These are phyloP conservation scores for Trichoderma reesei DNA, from an alignment of 495 filamentous ascomycete genomes.

Conservation along the genomic window DNA sequence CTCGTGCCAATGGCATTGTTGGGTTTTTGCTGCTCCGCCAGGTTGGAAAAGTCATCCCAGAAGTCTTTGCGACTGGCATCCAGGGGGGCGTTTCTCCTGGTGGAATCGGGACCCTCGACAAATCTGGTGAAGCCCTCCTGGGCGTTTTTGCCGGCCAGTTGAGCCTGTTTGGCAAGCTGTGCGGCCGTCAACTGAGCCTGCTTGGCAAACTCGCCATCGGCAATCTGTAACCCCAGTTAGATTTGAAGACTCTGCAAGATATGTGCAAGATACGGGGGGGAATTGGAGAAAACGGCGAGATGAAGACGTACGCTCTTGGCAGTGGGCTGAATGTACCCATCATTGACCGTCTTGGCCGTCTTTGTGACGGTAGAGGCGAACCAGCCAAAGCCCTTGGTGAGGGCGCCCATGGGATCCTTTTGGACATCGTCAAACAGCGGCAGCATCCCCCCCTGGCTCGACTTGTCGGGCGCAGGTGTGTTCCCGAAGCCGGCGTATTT, in stretches of 20 bases:
- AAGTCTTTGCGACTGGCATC: slow-evolving; percentile 69
- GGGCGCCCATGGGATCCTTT: slow-evolving; percentile 77
- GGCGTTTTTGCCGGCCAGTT: slow-evolving; percentile 55
- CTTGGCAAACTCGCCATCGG: slow-evolving; percentile 78
- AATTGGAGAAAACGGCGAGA: slow-evolving; percentile 6
- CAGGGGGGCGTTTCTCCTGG: slow-evolving; percentile 25
- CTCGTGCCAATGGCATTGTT: slow-evolving; percentile 56
- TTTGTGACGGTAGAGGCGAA: slow-evolving; percentile 77
- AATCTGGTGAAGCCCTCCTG: slow-evolving; percentile 72
- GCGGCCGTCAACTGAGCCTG: slow-evolving; percentile 66
- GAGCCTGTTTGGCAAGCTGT: slow-evolving; percentile 49
- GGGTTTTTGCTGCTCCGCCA: slow-evolving; percentile 37
- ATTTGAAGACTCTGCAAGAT: no score
- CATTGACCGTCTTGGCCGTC: slow-evolving; percentile 79
- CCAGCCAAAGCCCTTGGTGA: slow-evolving; percentile 92
- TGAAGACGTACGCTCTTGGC: slow-evolving; percentile 59
- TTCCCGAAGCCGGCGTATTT: slow-evolving; percentile 89
- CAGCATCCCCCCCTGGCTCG: slow-evolving; percentile 28
- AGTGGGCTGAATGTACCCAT: slow-evolving; percentile 81
- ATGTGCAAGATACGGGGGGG: background rate
- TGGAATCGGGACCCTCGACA: slow-evolving; percentile 50
- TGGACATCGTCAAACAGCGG: slow-evolving; percentile 75
- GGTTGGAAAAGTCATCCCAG: slow-evolving; percentile 70
- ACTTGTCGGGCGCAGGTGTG: slow-evolving; percentile 39
- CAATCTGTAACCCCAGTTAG: slow-evolving; percentile 40